Conservation (phyloP, 2,329 filamentous ascomycete species). For the Penicillium olsonii region DNA sequence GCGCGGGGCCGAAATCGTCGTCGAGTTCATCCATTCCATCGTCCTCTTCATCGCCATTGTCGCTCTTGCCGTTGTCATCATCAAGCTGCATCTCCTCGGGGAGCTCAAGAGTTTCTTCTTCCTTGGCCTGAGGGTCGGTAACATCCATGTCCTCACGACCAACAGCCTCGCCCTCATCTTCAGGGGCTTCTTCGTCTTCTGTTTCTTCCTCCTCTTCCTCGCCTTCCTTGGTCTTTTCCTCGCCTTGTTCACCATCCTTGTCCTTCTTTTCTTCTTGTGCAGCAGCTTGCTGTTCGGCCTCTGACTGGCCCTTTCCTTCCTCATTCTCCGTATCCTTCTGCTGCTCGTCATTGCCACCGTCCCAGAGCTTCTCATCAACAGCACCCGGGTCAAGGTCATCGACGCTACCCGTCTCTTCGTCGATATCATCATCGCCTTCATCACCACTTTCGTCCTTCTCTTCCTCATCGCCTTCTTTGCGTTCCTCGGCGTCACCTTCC, state of each 20-base stretch:
- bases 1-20: slow-evolving; percentile 43
- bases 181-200: slow-evolving; percentile 53
- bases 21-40: slow-evolving; percentile 50
- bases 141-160: slow-evolving; percentile 66
- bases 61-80: slow-evolving; percentile 63
- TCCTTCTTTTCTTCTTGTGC: slow-evolving; percentile 57
- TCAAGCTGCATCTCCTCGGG: slow-evolving; percentile 88
- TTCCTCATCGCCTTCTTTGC: slow-evolving; percentile 42
- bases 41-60: slow-evolving; percentile 44
- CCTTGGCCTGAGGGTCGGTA: slow-evolving; percentile 73
- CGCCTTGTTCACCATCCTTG: slow-evolving; percentile 35
- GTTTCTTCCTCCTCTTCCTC: slow-evolving; percentile 61
- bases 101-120: slow-evolving; percentile 78
- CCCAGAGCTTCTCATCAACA: slow-evolving; percentile 99
- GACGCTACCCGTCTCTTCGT: slow-evolving; percentile 87
- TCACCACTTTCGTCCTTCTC: slow-evolving; percentile 65
- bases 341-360: slow-evolving; percentile 72
- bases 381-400: slow-evolving; percentile 86
- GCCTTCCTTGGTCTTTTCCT: slow-evolving; percentile 56
- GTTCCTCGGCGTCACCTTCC: slow-evolving; percentile 77
- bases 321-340: slow-evolving; percentile 75
- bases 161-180: slow-evolving; percentile 63
- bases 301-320: slow-evolving; percentile 52
- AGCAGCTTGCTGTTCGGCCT: slow-evolving; percentile 60
- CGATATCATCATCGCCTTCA: slow-evolving; percentile 69